Evolutionary conservation across 202 grass and related monocot genomes (phyloP).

Genomic region (Eragrostis tef): DNA sequence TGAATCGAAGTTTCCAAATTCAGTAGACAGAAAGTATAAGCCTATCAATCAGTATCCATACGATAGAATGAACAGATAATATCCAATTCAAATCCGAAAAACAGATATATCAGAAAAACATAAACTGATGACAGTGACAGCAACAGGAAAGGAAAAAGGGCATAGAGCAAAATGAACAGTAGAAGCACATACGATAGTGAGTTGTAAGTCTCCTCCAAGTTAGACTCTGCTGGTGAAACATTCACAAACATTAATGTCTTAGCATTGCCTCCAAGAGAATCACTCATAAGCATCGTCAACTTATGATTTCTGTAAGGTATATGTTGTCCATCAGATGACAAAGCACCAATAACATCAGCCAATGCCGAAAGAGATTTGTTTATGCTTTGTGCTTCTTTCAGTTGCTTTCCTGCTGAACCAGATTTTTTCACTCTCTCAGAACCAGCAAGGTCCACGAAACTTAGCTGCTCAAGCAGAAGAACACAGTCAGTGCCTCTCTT

Average conservation of each 20-base stretch:
- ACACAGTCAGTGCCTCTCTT: conserved; percentile 1
- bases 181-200: conserved; percentile 71
- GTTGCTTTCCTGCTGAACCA: conserved; percentile 88
- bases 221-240: conserved; percentile 91
- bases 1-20: too few relatives aligned
- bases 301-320: conserved; percentile 99
- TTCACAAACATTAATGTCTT: conserved; percentile 99
- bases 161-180: conserved; percentile 10
- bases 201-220: conserved; percentile 93
- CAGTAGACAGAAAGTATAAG: conserved; percentile 16
- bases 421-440: conserved; percentile 97
- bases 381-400: conserved; percentile 99
- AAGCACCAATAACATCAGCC: conserved; percentile 89
- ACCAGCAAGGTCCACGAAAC: conserved; percentile 99
- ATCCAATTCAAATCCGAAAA: neutral
- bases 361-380: conserved; percentile 97
- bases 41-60: neutral
- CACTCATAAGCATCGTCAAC: conserved; percentile 99
- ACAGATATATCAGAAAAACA: neutral
- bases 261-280: conserved; percentile 94
- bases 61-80: neutral
- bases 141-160: neutral
- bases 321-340: conserved; percentile 92
- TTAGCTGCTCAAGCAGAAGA: conserved; percentile 67
- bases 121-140: neutral